phyloP scores from a whole-genome alignment of 108 stramenopile genomes.

The Cyclostephanos tholiformis region DNA sequence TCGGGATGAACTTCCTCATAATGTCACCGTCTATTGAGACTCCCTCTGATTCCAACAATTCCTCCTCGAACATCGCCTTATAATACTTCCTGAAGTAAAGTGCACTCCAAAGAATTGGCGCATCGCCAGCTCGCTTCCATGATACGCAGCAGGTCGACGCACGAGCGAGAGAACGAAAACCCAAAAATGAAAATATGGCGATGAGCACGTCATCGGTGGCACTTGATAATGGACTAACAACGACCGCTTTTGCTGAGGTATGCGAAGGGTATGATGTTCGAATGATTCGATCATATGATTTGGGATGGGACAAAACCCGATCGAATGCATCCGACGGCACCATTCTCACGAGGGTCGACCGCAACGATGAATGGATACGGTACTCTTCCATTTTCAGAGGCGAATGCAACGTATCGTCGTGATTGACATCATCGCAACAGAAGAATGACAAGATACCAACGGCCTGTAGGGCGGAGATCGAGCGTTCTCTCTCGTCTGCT shows the following conservation, averaged over 20 bases:
- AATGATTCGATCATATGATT: conserved; percentile 4
- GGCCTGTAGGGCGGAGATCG: conserved; percentile 25
- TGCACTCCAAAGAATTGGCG: conserved; percentile 22
- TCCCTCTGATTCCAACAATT: not conserved
- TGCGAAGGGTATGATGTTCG: not conserved
- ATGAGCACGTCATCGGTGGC: conserved; percentile 25
- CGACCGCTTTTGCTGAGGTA: not conserved
- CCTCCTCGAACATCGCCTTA: conserved; percentile 30
- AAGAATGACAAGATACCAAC: conserved; percentile 29
- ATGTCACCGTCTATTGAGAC: not conserved
- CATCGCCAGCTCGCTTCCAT: conserved; percentile 24
- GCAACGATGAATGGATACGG: conserved; percentile 17
- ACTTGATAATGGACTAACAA: conserved; percentile 8
- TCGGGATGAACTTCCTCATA: not conserved
- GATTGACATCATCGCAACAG: conserved; percentile 24
- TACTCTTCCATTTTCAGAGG: conserved; percentile 1
- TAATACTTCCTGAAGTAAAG: conserved; percentile 42
- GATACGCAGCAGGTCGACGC: conserved; percentile 34
- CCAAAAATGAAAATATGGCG: conserved; percentile 30
- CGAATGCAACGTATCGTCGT: not conserved
- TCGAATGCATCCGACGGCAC: conserved; percentile 23
- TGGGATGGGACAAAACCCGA: conserved; percentile 25
- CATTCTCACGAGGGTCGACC: conserved; percentile 31
- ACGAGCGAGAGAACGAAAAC: conserved; percentile 43
- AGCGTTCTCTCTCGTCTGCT: conserved; percentile 5